Conservation (phyloP, 306 rosid species). For the Glycine latifolia region DNA sequence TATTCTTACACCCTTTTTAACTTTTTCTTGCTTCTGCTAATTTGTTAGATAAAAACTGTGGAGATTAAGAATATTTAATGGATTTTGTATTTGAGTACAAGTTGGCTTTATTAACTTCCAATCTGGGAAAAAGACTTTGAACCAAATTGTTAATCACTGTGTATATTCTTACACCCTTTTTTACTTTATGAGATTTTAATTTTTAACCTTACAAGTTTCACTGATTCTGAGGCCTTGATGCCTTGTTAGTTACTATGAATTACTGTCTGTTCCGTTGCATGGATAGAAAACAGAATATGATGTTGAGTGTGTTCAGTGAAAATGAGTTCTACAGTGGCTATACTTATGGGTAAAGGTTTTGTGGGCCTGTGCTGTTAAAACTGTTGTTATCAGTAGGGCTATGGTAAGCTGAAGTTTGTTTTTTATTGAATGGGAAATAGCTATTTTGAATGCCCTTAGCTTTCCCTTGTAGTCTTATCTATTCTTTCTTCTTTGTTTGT, state of each 20-base stretch:
- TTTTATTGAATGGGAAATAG: slow-evolving; percentile 37
- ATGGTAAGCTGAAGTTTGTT: slow-evolving; percentile 56
- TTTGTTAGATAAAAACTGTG: slow-evolving; percentile 21
- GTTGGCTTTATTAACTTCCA: slow-evolving; percentile 21
- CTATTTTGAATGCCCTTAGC: slow-evolving; percentile 46
- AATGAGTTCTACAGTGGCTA: slow-evolving; percentile 38
- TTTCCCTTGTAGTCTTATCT: slow-evolving; percentile 58
- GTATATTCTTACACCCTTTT: neutral
- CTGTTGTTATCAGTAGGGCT: slow-evolving; percentile 56
- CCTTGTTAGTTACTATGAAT: slow-evolving; percentile 34
- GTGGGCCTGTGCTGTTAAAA: slow-evolving; percentile 69
- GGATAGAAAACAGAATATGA: slow-evolving; percentile 22
- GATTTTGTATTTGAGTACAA: neutral
- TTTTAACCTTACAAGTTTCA: neutral
- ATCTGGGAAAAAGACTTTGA: slow-evolving; percentile 14
- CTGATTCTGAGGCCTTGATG: slow-evolving; percentile 29
- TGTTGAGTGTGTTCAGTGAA: slow-evolving; percentile 40
- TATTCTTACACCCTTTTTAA: neutral
- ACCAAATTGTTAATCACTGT: slow-evolving; percentile 14
- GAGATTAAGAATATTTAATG: slow-evolving; percentile 12
- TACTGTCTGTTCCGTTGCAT: slow-evolving; percentile 33
- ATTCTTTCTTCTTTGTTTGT: slow-evolving; percentile 59
- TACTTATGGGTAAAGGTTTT: slow-evolving; percentile 44
- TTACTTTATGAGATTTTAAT: slow-evolving; percentile 8
- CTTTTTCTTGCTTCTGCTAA: too few species aligned